Conservation (phyloP, 148 eudicot species). For the Cornus suecica region DNA sequence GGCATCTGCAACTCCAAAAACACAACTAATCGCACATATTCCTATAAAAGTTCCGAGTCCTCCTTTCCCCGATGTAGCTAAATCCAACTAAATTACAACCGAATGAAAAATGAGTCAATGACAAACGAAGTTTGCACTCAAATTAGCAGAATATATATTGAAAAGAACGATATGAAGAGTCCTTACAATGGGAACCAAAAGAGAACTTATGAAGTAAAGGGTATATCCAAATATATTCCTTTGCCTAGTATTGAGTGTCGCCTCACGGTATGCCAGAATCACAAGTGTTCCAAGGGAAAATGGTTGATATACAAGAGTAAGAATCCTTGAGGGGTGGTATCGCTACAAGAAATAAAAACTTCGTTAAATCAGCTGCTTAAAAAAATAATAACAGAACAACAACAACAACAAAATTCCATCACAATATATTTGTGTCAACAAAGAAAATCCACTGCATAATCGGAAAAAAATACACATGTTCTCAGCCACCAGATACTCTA, state of each 20-base stretch:
- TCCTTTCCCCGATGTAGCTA: slow-evolving; percentile 57
- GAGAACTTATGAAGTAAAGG: slow-evolving; percentile 28
- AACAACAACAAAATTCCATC: not conserved
- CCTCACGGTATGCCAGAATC: slow-evolving; percentile 39
- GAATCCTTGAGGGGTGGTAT: slow-evolving; percentile 44
- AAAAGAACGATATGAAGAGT: not conserved
- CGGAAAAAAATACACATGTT: too few relatives aligned
- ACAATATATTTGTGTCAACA: not conserved
- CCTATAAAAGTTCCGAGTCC: slow-evolving; percentile 46
- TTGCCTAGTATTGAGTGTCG: slow-evolving; percentile 39
- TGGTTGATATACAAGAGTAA: slow-evolving; percentile 48
- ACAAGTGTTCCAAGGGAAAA: slow-evolving; percentile 30
- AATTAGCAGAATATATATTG: not conserved
- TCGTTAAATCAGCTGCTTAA: too few relatives aligned
- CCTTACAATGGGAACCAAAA: slow-evolving; percentile 42
- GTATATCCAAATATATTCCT: slow-evolving; percentile 43
- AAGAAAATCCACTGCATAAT: too few relatives aligned
- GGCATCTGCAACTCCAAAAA: slow-evolving; percentile 63
- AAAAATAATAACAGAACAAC: not conserved
- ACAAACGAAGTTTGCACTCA: not conserved
- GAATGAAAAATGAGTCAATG: not conserved
- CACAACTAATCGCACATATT: slow-evolving; percentile 35
- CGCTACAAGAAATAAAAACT: slow-evolving; percentile 15
- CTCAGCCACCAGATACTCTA: not conserved
- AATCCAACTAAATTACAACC: slow-evolving; percentile 36